Conservation (phyloP, 371 early-diverging fungal species). For the Caulochytrium protostelioides region DNA sequence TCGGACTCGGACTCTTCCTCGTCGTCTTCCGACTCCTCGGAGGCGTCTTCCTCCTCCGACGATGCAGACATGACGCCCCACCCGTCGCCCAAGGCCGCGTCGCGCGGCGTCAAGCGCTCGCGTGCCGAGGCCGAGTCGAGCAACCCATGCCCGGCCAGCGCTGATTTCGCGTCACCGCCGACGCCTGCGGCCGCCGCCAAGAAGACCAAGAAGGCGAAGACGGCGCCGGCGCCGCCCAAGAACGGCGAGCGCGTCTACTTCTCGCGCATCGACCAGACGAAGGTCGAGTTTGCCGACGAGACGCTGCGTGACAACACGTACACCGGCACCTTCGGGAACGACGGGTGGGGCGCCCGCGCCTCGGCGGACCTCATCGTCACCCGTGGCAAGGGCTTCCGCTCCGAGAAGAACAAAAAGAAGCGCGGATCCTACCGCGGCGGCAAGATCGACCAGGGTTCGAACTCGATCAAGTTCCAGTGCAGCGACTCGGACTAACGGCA, state of each 20-base stretch:
- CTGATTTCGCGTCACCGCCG: neutral
- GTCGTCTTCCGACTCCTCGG: slow-evolving; percentile 10
- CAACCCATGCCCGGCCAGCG: neutral
- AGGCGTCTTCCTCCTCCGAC: slow-evolving; percentile 3
- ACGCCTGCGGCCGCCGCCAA: slow-evolving; percentile 5
- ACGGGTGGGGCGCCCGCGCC: no score
- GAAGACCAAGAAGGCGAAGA: slow-evolving; percentile 5
- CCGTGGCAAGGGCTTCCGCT: slow-evolving; percentile 78
- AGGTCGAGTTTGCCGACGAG: slow-evolving; percentile 56
- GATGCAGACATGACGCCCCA: no score
- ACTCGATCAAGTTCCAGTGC: slow-evolving; percentile 70
- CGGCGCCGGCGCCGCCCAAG: slow-evolving; percentile 15
- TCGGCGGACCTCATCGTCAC: slow-evolving; percentile 76
- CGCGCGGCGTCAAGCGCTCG: no score
- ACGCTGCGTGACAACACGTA: slow-evolving; percentile 66
- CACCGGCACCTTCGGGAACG: slow-evolving; percentile 25
- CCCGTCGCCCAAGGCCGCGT: no score
- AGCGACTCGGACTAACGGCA: slow-evolving; percentile 4
- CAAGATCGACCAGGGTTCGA: slow-evolving; percentile 51
- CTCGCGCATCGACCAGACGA: slow-evolving; percentile 55
- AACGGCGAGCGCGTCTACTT: slow-evolving; percentile 57
- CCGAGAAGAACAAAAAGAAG: slow-evolving; percentile 96
- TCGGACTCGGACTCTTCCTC: slow-evolving; percentile 8
- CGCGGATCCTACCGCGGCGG: slow-evolving; percentile 88
- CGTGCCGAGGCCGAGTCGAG: no score